These are phyloP conservation scores for Erythrophleum fordii DNA, from an alignment of 306 rosid genomes.

Conservation along the genomic window DNA sequence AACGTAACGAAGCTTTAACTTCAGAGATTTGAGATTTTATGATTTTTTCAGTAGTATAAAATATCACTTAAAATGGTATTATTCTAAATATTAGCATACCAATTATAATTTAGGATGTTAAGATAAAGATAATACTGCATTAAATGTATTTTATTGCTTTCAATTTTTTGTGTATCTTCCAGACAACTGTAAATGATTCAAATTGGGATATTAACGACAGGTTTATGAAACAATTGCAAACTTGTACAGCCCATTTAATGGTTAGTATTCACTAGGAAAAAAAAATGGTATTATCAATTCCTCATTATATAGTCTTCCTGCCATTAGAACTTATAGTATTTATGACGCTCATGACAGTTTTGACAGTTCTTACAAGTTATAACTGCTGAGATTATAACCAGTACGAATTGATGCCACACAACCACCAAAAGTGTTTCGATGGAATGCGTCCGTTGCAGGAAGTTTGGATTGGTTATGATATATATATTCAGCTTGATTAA, in stretches of 20 bases:
- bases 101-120: too few species aligned
- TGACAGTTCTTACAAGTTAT: not conserved
- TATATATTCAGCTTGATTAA: not conserved
- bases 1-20: too few species aligned
- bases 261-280: not conserved
- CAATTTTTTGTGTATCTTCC: too few species aligned
- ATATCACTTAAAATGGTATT: too few species aligned
- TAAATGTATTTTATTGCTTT: too few species aligned
- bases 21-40: too few species aligned
- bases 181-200: too few species aligned
- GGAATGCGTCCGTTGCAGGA: not conserved
- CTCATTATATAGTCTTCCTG: not conserved
- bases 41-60: too few species aligned
- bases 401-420: not conserved
- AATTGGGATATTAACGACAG: not conserved
- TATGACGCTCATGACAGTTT: not conserved
- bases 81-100: too few species aligned
- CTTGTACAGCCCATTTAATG: not conserved
- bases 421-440: not conserved
- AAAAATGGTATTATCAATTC: not conserved
- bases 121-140: too few species aligned
- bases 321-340: not conserved
- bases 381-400: too few species aligned
- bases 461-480: not conserved
- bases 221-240: not conserved